phyloP scores from a whole-genome alignment of 1,139 yeast species.

The Protomyces arabidopsidicola region DNA sequence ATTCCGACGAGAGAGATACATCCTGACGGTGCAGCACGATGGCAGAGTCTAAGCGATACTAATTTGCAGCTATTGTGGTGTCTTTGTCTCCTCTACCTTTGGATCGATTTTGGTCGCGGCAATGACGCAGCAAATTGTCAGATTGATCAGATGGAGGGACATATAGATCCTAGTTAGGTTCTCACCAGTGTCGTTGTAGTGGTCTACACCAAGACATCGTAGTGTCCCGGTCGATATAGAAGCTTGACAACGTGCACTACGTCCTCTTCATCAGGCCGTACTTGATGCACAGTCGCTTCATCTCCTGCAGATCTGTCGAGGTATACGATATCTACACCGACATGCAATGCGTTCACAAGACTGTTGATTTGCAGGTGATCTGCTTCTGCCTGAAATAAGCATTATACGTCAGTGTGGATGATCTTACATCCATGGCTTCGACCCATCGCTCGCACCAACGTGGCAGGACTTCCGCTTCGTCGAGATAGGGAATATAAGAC shows the following conservation, averaged over 20 bases:
- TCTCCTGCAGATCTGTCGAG: constrained; percentile 18
- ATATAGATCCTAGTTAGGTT: too few relatives aligned
- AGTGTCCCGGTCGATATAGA: constrained; percentile 36
- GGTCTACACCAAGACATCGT: constrained; percentile 29
- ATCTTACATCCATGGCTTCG: constrained; percentile 33
- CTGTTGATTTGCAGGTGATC: constrained; percentile 35
- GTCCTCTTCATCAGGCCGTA: constrained; percentile 26
- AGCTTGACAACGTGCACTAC: constrained; percentile 27
- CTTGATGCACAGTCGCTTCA: constrained; percentile 29
- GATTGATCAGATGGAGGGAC: too few relatives aligned
- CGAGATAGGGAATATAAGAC: constrained; percentile 33
- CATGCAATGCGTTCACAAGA: constrained; percentile 33
- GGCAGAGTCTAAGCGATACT: not conserved
- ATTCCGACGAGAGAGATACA: constrained; percentile 20
- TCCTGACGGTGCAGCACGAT: not conserved
- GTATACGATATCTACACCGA: constrained; percentile 22
- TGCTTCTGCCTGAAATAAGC: constrained; percentile 31
- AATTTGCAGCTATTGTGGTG: too few relatives aligned
- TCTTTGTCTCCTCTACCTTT: too few relatives aligned
- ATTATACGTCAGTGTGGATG: not conserved
- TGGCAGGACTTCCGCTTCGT: constrained; percentile 5
- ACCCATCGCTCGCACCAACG: constrained; percentile 33
- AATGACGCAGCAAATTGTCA: too few relatives aligned
- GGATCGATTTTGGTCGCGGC: too few relatives aligned
- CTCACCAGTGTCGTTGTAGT: too few relatives aligned